phyloP scores from a whole-genome alignment of 495 filamentous ascomycete genomes.

The Penicillium taxi region DNA sequence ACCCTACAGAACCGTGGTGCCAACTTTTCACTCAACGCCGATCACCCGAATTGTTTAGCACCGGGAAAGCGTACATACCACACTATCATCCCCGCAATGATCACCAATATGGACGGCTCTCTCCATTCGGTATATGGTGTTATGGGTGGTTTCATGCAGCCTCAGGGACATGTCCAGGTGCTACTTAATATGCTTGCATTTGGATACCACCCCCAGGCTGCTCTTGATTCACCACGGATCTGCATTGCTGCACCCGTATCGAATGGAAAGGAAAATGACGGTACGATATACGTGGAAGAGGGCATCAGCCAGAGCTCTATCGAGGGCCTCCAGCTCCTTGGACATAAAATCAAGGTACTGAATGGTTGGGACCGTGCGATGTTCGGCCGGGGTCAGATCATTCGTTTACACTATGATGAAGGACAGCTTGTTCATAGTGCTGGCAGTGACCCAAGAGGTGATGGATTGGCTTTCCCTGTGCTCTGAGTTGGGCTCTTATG shows the following conservation, averaged over 20 bases:
- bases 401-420: not conserved
- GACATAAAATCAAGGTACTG: not conserved
- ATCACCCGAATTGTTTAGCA: not conserved
- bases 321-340: not conserved
- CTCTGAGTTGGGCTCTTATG: no score
- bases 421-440: not conserved
- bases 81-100: constrained; percentile 1
- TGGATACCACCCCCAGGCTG: not conserved
- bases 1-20: constrained; percentile 1
- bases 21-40: not conserved
- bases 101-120: not conserved
- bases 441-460: constrained; percentile 1
- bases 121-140: not conserved
- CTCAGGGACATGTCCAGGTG: constrained; percentile 1
- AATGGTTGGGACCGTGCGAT: not conserved
- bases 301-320: not conserved
- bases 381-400: constrained; percentile 1
- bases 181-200: constrained; percentile 1
- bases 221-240: constrained; percentile 1
- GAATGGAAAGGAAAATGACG: not conserved
- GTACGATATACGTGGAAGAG: constrained; percentile 1
- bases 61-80: constrained; percentile 1
- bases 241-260: not conserved
- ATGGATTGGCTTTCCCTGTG: constrained; percentile 1
- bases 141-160: constrained; percentile 4